Evolutionary conservation across 2,329 filamentous ascomycete species (phyloP).

Genomic region (Drechslerella dactyloides): DNA sequence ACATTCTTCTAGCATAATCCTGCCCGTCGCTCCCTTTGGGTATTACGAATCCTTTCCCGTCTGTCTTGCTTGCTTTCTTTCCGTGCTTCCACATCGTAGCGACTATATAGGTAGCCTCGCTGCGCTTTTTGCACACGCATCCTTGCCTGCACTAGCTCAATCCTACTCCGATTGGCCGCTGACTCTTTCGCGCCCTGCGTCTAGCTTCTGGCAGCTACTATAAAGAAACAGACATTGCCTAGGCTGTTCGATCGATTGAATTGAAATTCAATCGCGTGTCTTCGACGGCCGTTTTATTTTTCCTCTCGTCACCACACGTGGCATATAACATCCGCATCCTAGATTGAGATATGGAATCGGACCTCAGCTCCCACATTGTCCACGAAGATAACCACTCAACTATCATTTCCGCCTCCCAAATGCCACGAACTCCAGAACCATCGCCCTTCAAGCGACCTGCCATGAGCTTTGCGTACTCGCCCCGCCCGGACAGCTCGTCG

Average conservation of each 20-base stretch:
- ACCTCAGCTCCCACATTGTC: constrained; percentile 3
- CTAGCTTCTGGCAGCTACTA: background rate
- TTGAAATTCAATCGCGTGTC: constrained; percentile 3
- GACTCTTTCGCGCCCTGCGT: background rate
- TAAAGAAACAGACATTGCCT: constrained; percentile 13
- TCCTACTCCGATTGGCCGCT: constrained; percentile 6
- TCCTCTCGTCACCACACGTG: background rate
- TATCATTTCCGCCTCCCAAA: constrained; percentile 7
- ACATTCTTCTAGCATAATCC: constrained; percentile 18
- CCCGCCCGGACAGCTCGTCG: constrained; percentile 39
- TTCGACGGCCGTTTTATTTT: background rate
- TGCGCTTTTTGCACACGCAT: background rate
- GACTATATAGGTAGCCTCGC: constrained; percentile 4
- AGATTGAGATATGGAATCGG: constrained; percentile 43
- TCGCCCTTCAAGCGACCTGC: constrained; percentile 43
- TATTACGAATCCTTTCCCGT: constrained; percentile 44
- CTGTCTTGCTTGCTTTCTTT: background rate
- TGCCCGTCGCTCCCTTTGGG: background rate
- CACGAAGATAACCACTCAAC: constrained; percentile 14
- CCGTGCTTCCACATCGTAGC: background rate
- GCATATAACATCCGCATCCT: background rate
- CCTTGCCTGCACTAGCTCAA: background rate
- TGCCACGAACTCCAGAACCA: constrained; percentile 46
- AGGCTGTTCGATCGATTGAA: constrained; percentile 20
- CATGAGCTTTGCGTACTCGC: constrained; percentile 40